Conservation (phyloP, 2,329 filamentous ascomycete species). For the Monosporascus sp. region DNA sequence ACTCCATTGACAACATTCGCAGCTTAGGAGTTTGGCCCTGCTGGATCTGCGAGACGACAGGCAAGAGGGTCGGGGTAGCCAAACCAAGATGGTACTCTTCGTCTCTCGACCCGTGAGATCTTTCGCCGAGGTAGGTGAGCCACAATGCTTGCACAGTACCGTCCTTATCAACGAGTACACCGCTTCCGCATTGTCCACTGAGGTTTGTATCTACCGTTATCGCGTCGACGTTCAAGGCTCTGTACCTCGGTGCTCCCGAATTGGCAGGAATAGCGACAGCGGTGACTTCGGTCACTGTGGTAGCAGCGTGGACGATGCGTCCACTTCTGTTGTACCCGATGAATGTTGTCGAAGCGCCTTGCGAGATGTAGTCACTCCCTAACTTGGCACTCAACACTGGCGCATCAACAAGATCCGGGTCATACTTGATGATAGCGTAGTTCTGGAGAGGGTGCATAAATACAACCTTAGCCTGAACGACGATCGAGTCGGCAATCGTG, state of each 20-base stretch:
- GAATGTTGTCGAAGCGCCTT: constrained; percentile 92
- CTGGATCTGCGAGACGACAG: constrained; percentile 83
- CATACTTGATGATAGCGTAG: constrained; percentile 92
- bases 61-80: constrained; percentile 79
- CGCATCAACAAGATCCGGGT: constrained; percentile 86
- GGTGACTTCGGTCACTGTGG: constrained; percentile 93
- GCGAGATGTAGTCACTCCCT: constrained; percentile 75
- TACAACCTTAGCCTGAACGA: constrained; percentile 87
- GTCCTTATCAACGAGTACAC: constrained; percentile 83
- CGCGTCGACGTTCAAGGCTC: constrained; percentile 92
- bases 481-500: constrained; percentile 93
- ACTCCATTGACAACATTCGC: constrained; percentile 89
- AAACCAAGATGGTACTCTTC: constrained; percentile 95
- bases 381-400: constrained; percentile 86
- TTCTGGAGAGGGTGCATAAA: constrained; percentile 97
- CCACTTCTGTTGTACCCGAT: constrained; percentile 98
- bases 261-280: constrained; percentile 95
- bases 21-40: constrained; percentile 73
- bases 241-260: constrained; percentile 82
- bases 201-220: constrained; percentile 95
- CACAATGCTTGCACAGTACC: constrained; percentile 92
- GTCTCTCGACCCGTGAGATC: constrained; percentile 75
- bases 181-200: constrained; percentile 86
- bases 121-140: constrained; percentile 94
- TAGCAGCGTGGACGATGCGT: constrained; percentile 87